Evolutionary conservation across 148 eudicot genomes (phyloP).

Genomic region (Talinum fruticosum): DNA sequence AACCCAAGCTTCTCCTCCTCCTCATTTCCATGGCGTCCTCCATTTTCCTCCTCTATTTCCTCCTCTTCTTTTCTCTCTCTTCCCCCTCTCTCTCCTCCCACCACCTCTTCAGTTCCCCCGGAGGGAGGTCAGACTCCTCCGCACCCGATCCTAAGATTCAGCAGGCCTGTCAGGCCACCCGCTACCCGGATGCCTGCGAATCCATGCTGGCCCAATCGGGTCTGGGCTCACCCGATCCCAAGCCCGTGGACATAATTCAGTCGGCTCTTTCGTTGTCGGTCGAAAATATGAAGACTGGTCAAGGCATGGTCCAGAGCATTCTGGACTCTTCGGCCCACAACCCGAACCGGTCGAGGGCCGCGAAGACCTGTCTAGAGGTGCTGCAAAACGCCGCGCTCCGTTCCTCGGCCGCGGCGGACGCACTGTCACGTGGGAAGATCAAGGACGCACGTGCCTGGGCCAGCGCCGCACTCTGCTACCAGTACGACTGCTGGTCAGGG

Average conservation of each 20-base stretch:
- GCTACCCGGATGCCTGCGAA: conserved; percentile 46
- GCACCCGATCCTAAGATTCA: conserved; percentile 21
- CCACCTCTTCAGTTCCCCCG: conserved; percentile 25
- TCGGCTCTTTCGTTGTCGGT: conserved; percentile 39
- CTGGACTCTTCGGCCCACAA: conserved; percentile 39
- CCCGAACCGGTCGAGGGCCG: conserved; percentile 53
- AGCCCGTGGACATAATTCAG: conserved; percentile 38
- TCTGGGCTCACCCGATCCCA: conserved; percentile 18
- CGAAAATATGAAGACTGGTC: conserved; percentile 39
- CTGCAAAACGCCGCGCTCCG: conserved; percentile 42
- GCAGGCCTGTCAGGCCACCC: conserved; percentile 59
- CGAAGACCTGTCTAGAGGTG: conserved; percentile 49
- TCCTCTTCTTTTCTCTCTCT: conserved; percentile 25
- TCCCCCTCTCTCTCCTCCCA: conserved; percentile 27
- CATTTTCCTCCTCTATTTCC: conserved; percentile 24
- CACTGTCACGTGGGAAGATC: conserved; percentile 36
- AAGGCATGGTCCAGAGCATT: conserved; percentile 47
- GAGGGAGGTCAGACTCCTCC: not conserved
- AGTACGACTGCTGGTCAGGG: conserved; percentile 83
- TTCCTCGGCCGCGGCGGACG: conserved; percentile 24
- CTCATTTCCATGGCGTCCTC: conserved; percentile 30
- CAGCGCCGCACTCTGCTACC: conserved; percentile 65
- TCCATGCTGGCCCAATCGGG: conserved; percentile 33
- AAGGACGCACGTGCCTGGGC: conserved; percentile 74
- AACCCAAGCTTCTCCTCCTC: conserved; percentile 20